Base-by-base conservation (phyloP, 1,139 yeast genomes). In the Debaryomycetaceae sp. region DNA sequence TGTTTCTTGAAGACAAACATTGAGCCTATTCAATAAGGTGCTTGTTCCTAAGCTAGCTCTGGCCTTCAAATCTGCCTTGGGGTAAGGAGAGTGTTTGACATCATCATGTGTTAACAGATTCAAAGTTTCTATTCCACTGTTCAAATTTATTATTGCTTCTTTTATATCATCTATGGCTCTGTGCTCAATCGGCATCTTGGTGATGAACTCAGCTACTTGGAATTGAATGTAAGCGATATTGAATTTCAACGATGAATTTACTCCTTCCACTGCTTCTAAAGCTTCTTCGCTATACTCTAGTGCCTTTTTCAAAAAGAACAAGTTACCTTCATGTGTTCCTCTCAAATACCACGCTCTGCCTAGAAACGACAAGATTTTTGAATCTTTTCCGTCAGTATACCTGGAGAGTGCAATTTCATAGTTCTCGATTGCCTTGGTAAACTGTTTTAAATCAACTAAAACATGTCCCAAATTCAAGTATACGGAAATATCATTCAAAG, bases 291-390 rank as follows among this genome's bases (percentile, higher is more conserved):
- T 77, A 53, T 79, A 81, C 35, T 78, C 81, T 45, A 89, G 70
- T 0, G 96, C 80, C 45, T 76, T 81, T 42, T 76, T 70, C 46
- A 85, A 78, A 47, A 76, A 82, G 6, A 70, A 77, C 42, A 85
- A 61, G 45, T 78, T 85, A 62, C 80, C 81, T 53, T 90, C 96
- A 33, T 74, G 70, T 45, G 76, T 64, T 6, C 93, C 99, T 59
- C 97, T 80, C 23, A 85, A 78, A 52, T 84, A 83, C 97, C 98
- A 93, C 1, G 95, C 93, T 51, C 95, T 80, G 35, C 96, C 97
- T 48, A 93, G 75, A 53, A 87, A 76, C 14, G 89, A 80, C 52
- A 85, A 67, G 34, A 89, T 73, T 57, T 80, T 83, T 0, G 89
- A 64, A 56, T 84, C 89, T 14, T 76, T 72, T 22, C 84, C 83